A percentile compares a stretch with the other conserved stretches of the same genome.
phyloP scores from a whole-genome alignment of 306 rosid genomes.

The Alnus rubra region DNA sequence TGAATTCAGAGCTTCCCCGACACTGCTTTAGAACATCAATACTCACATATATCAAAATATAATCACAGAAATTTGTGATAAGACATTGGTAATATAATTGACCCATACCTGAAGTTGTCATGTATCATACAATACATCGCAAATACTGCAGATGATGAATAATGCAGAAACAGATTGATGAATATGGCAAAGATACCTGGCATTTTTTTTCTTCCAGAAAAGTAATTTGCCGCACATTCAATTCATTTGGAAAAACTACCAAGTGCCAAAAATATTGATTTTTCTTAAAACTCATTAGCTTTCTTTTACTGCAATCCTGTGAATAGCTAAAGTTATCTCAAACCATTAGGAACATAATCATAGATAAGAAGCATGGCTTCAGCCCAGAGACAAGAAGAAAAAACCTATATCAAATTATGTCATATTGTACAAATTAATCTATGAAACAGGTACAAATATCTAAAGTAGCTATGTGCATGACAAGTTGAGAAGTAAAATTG shows the following conservation, averaged over 20 bases:
- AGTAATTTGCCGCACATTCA: not conserved
- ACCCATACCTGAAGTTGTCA: not conserved
- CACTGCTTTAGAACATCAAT: not conserved
- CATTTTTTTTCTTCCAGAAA: not conserved
- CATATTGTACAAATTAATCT: not conserved
- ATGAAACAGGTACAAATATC: not conserved
- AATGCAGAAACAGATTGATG: not conserved
- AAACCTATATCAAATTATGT: not conserved
- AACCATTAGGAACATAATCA: not conserved
- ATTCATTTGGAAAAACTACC: not conserved
- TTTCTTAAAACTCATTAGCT: not conserved
- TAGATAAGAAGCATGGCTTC: not conserved
- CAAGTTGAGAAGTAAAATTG: not conserved
- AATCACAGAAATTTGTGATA: not conserved
- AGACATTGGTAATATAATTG: not conserved
- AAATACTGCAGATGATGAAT: not conserved
- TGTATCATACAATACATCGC: not conserved
- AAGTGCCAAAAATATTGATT: not conserved
- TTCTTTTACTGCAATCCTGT: not conserved
- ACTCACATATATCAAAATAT: not conserved
- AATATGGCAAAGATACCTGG: not conserved
- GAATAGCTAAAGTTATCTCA: not conserved
- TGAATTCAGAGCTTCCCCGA: not conserved
- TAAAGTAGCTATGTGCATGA: not conserved
- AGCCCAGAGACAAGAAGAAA: not conserved